phyloP scores from a whole-genome alignment of 495 filamentous ascomycete species.

The Lineolata rhizophorae region DNA sequence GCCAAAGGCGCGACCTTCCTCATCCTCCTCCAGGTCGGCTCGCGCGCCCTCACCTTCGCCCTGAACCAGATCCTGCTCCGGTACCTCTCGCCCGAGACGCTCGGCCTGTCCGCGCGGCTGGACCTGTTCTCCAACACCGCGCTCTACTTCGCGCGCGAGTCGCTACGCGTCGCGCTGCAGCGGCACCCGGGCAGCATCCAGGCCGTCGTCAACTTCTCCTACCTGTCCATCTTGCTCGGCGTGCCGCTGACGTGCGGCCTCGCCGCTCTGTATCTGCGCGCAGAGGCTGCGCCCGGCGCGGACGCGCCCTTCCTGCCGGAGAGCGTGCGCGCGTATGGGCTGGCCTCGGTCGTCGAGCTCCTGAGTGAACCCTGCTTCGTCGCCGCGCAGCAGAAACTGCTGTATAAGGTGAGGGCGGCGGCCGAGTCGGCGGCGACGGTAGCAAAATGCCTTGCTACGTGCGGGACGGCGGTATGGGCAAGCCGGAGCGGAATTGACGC shows the following conservation, averaged over 20 bases:
- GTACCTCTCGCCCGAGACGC: conserved; percentile 57
- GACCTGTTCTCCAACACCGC: conserved; percentile 78
- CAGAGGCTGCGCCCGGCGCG: conserved; percentile 23
- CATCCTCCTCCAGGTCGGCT: conserved; percentile 65
- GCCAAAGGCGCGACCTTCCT: conserved; percentile 58
- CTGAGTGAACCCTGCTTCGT: conserved; percentile 69
- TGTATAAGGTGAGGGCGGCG: conserved; percentile 54
- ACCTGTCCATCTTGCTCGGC: conserved; percentile 52
- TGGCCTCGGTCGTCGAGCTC: conserved; percentile 64
- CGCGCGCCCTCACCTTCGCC: conserved; percentile 67
- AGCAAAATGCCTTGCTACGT: conserved; percentile 48
- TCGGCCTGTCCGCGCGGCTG: conserved; percentile 71
- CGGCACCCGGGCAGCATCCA: conserved; percentile 35
- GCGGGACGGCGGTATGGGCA: conserved; percentile 37
- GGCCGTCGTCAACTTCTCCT: conserved; percentile 69
- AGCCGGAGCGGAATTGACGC: conserved; percentile 23
- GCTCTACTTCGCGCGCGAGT: conserved; percentile 80
- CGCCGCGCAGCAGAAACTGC: conserved; percentile 54
- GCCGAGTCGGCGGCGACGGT: conserved; percentile 68
- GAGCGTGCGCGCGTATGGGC: conserved; percentile 44
- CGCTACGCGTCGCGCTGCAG: conserved; percentile 65
- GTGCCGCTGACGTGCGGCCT: conserved; percentile 36
- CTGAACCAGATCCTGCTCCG: conserved; percentile 81
- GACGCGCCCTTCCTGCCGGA: conserved; percentile 40
- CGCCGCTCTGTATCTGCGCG: conserved; percentile 39